Evolutionary conservation across 169 alveolate species (phyloP).

Genomic region (Plasmodium falciparum): DNA sequence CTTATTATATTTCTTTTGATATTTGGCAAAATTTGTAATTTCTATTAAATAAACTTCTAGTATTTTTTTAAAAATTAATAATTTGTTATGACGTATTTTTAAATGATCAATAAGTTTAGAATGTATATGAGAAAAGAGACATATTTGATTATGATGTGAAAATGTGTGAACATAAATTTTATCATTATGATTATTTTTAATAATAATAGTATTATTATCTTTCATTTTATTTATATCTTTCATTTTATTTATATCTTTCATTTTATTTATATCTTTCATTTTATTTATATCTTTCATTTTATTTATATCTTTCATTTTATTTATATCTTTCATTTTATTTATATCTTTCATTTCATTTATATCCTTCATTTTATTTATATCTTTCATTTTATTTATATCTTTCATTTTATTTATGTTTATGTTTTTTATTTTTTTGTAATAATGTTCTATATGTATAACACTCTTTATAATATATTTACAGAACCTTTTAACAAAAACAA

Average conservation of each 20-base stretch:
- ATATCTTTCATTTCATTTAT: too few relatives aligned
- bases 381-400: not conserved
- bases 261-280: too few relatives aligned
- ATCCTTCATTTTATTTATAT: too few relatives aligned
- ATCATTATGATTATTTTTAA: too few relatives aligned
- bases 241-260: not conserved
- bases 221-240: too few relatives aligned
- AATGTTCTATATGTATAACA: constrained; percentile 38
- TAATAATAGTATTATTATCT: too few relatives aligned
- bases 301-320: not conserved
- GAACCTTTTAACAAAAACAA: constrained; percentile 38
- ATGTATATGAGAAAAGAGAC: not conserved
- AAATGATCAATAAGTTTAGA: constrained; percentile 9
- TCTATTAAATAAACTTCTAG: constrained; percentile 63
- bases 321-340: too few relatives aligned
- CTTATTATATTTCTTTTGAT: constrained; percentile 35
- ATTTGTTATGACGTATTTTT: constrained; percentile 26
- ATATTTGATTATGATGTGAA: constrained; percentile 8
- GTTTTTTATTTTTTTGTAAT: constrained; percentile 35
- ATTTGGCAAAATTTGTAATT: constrained; percentile 39
- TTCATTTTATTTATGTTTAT: constrained; percentile 11
- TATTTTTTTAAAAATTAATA: constrained; percentile 48
- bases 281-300: too few relatives aligned
- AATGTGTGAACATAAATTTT: too few relatives aligned
- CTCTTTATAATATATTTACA: constrained; percentile 17